phyloP scores from a whole-genome alignment of 108 stramenopile genomes.

The Nitzschia sp. region DNA sequence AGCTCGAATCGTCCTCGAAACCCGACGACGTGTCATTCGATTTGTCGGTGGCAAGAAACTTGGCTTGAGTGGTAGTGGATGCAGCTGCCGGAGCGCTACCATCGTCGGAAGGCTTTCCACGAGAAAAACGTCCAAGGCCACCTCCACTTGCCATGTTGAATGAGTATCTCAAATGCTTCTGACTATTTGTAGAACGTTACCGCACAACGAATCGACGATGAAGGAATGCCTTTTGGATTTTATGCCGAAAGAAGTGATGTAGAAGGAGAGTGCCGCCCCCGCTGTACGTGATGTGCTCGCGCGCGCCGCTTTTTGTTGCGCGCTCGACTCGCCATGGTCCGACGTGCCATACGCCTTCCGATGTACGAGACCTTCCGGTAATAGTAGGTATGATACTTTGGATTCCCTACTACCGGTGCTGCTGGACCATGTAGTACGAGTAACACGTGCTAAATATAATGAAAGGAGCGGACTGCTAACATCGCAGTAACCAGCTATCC shows the following conservation, averaged over 20 bases:
- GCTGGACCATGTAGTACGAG: too few species aligned
- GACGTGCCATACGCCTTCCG: too few species aligned
- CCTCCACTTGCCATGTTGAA: not conserved
- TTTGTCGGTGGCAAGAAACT: not conserved
- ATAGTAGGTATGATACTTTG: too few species aligned
- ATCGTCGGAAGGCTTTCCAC: not conserved
- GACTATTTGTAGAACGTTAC: not conserved
- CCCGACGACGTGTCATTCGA: not conserved
- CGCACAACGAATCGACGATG: not conserved
- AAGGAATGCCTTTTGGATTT: not conserved
- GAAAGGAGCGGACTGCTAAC: too few species aligned
- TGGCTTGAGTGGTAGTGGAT: not conserved
- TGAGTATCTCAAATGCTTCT: not conserved
- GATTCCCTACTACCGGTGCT: too few species aligned
- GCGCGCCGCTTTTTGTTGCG: too few species aligned
- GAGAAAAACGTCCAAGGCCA: constrained; percentile 2
- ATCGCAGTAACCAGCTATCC: too few species aligned
- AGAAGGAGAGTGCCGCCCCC: not conserved
- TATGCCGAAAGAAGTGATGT: not conserved
- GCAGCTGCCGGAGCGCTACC: not conserved
- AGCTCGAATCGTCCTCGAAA: not conserved
- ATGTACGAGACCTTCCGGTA: too few species aligned
- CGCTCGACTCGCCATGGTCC: too few species aligned
- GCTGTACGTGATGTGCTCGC: not conserved
- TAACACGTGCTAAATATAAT: too few species aligned